These are phyloP conservation scores for Infundibulicybe gibba DNA, from an alignment of 768 basidiomycete genomes.

Conservation along the genomic window DNA sequence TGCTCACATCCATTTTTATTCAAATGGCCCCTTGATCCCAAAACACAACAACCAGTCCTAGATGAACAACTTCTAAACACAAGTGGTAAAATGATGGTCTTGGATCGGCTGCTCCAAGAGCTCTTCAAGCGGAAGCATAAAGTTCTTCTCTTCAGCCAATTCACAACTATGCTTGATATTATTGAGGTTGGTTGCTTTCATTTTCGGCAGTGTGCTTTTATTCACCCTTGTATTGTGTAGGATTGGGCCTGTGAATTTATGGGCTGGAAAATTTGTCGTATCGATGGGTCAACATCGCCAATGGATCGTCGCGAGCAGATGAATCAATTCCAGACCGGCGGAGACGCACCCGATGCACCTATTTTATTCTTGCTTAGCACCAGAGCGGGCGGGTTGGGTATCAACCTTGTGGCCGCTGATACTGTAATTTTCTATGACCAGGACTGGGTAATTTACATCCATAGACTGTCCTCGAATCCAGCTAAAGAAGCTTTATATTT, in stretches of 20 bases:
- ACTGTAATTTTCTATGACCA: constrained; percentile 94
- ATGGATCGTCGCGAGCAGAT: constrained; percentile 82
- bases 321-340: constrained; percentile 75
- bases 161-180: constrained; percentile 94
- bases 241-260: constrained; percentile 90
- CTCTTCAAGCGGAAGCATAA: constrained; percentile 81
- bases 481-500: constrained; percentile 1
- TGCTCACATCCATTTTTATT: constrained; percentile 93
- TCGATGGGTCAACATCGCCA: constrained; percentile 87
- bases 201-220: constrained; percentile 1
- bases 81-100: constrained; percentile 96
- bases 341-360: constrained; percentile 59
- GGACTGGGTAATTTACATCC: constrained; percentile 64
- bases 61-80: constrained; percentile 80
- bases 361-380: constrained; percentile 78
- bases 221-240: constrained; percentile 23
- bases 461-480: background rate
- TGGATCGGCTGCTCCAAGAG: constrained; percentile 82
- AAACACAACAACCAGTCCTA: constrained; percentile 58
- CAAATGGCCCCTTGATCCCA: constrained; percentile 71
- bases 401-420: constrained; percentile 80
- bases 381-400: constrained; percentile 74
- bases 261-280: constrained; percentile 81
- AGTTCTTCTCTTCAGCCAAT: constrained; percentile 87
- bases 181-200: constrained; percentile 60